A percentile compares a stretch with the other conserved stretches of the same genome.
phyloP scores from a whole-genome alignment of 257 asterid genomes.

The Linderniella brevidens region DNA sequence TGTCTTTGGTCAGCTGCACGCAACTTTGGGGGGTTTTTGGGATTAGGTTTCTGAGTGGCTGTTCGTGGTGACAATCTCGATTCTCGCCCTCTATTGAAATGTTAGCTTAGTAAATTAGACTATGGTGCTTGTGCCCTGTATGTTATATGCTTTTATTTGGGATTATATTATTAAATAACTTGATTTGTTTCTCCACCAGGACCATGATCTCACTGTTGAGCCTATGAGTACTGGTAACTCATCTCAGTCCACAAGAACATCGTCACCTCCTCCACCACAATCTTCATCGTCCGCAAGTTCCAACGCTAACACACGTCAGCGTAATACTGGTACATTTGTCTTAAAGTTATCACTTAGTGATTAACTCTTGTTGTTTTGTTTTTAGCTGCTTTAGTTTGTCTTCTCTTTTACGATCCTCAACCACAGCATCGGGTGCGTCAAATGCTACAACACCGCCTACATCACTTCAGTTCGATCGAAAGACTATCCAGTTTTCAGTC shows the following conservation, averaged over 20 bases:
- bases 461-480: not conserved
- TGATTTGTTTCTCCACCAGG: constrained; percentile 21
- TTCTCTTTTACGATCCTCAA: constrained; percentile 4
- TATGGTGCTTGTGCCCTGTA: too few relatives aligned
- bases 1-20: too few relatives aligned
- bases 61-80: not conserved
- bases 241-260: constrained; percentile 46
- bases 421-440: constrained; percentile 1
- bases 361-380: constrained; percentile 4
- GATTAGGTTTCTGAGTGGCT: too few relatives aligned
- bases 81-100: too few relatives aligned
- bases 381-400: constrained; percentile 3
- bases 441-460: not conserved
- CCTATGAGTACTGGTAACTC: constrained; percentile 44
- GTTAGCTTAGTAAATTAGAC: too few relatives aligned
- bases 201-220: constrained; percentile 66
- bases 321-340: constrained; percentile 32
- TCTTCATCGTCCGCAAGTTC: constrained; percentile 39
- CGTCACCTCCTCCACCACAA: constrained; percentile 32
- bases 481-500: constrained; percentile 1
- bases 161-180: too few relatives aligned
- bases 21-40: too few relatives aligned
- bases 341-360: constrained; percentile 1
- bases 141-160: too few relatives aligned
- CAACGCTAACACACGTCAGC: constrained; percentile 30